Evolutionary conservation across 129 eudicot genomes (phyloP).

Genomic region (Escallonia rubra): DNA sequence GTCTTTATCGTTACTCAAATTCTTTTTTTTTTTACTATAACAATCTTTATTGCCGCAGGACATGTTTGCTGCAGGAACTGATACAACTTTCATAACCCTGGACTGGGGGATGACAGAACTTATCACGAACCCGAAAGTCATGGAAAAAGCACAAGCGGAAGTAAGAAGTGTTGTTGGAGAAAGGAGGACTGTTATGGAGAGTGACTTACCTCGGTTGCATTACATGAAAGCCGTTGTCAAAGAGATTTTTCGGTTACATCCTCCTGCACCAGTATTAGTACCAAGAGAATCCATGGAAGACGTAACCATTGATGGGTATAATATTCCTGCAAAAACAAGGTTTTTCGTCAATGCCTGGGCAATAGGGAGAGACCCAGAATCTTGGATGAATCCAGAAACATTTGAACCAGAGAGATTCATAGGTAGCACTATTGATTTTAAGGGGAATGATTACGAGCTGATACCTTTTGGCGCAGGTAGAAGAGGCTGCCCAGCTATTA

Average conservation of each 20-base stretch:
- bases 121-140: slow-evolving; percentile 21
- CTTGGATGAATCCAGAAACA: slow-evolving; percentile 35
- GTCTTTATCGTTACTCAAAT: not conserved
- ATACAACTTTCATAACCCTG: slow-evolving; percentile 32
- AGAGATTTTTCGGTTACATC: slow-evolving; percentile 40
- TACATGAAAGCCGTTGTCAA: slow-evolving; percentile 40
- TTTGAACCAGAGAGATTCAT: slow-evolving; percentile 48
- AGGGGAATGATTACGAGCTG: slow-evolving; percentile 31
- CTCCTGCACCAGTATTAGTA: slow-evolving; percentile 34
- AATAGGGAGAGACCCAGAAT: slow-evolving; percentile 41
- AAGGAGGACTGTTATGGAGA: slow-evolving; percentile 9
- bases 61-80: slow-evolving; percentile 36
- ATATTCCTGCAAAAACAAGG: slow-evolving; percentile 35
- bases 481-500: slow-evolving; percentile 44
- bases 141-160: slow-evolving; percentile 29
- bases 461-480: slow-evolving; percentile 54
- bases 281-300: slow-evolving; percentile 29
- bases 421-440: slow-evolving; percentile 20
- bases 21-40: not conserved
- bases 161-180: slow-evolving; percentile 16
- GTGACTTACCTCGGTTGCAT: slow-evolving; percentile 36
- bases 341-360: slow-evolving; percentile 42
- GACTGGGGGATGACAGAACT: slow-evolving; percentile 49
- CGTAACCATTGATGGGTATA: slow-evolving; percentile 32
- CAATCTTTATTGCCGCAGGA: slow-evolving; percentile 15